Evolutionary conservation across 2,329 filamentous ascomycete genomes (phyloP), one percentile per base, ranked within the genome.

Genomic region (Fusarium sp.): DNA sequence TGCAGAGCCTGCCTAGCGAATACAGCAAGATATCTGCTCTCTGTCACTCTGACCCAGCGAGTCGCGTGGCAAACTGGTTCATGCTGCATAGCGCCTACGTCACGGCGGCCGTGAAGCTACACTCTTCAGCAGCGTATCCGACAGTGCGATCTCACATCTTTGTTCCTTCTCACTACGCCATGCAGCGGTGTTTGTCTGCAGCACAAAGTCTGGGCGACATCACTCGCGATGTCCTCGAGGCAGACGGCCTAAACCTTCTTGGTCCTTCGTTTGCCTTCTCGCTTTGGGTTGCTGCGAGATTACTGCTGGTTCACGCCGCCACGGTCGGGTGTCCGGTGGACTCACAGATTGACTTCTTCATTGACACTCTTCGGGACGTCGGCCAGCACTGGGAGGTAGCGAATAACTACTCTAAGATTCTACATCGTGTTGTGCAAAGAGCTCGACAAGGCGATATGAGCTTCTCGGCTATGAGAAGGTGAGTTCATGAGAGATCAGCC

Each of bases 31-130:
- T 82, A 23, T 82, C 79, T 9, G 79, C 80, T 3, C 72, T 82
- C 13, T 82, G 81, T 39, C 81, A 82, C 67, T 82, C 80, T 7
- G 80, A 82, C 19, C 80, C 80, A 4, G 80, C 80, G 3, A 82
- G 80, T 51, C 78, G 80, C 2, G 80, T 82, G 3, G 80, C 80
- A n/a, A 82, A 82, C 63, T 82, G 80, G 80, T 82, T 82, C 59
- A 81, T 82, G 79, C 72, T 82, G 10, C 81, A 82, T 25, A 81
- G 80, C 65, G 81, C 81, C 9, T 82, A 82, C 45, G 80, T 82
- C 14, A 81, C 79, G 0, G 76, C 79, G 4, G 81, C 81, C 7
- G 80, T 82, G 4, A 77, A 81, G 1, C 71, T 82, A n/a, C 81
- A 82, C 57, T 81, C 81, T 4, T 77, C 79, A 4, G 80, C 81